Base-by-base conservation (phyloP, 768 basidiomycete species). In the Serendipita sp. region DNA sequence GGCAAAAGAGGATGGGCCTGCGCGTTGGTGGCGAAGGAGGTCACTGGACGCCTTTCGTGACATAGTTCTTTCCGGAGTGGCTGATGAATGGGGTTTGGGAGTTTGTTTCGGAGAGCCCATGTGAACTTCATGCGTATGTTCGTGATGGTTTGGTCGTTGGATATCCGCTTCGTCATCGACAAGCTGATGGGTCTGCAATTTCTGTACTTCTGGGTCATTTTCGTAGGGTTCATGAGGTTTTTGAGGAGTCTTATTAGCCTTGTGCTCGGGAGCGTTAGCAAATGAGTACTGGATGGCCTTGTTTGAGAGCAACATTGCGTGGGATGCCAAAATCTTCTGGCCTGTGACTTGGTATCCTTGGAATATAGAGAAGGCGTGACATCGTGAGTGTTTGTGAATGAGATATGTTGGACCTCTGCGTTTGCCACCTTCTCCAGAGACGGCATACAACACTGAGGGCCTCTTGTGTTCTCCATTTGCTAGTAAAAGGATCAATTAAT, bases 321-420 rank as follows among this genome's bases (percentile, higher is more conserved):
- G 56, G 8, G 56, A 60, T 28, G 56, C 56, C 56, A 81, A 52
- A 64, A 67, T 58, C 56, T 64, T 30, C 63, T 48, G 28, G 34
- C 63, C 3, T 10, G 18, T 60, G 28, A 60, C 56, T 60, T 60
- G 56, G 36, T 60, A 60, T 16, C 56, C 56, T 60, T 89, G 82
- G 72, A 85, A 85, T 56, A 91, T 81, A 0, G 89, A 89, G 73
- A 89, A 90, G 0, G 87, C 89, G 35, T 81, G 75, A 2, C 86
- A 85, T 64, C 86, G 83, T 0, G 89, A 88, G 71, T 91, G 89
- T 68, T 88, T 88, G 73, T 91, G 90, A 36, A 91, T 82, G 64
- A 86, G 83, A 38, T 82, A 78, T 28, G 78, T 76, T 0, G 88
- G 87, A 1, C 86, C 85, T 38, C 78, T 78, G 36, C 73, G 74